phyloP scores from a whole-genome alignment of 2,329 filamentous ascomycete species.

The Emericellopsis cladophorae region DNA sequence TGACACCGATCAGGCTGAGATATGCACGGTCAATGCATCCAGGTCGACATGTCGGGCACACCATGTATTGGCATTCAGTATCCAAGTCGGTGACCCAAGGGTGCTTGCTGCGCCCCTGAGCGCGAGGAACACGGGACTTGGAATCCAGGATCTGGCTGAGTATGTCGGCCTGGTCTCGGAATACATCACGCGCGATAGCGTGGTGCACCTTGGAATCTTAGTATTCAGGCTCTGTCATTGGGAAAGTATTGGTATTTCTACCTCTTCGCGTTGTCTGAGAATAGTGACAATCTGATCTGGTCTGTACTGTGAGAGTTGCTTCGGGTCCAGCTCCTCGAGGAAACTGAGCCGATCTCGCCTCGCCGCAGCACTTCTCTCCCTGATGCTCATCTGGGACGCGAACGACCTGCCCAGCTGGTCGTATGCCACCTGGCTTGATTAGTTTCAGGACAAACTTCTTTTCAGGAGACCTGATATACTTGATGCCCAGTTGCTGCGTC shows the following conservation, averaged over 20 bases:
- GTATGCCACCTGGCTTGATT: conserved; percentile 14
- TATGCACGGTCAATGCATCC: conserved; percentile 27
- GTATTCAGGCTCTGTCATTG: conserved; percentile 13
- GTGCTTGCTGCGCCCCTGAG: no score
- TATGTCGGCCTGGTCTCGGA: no score
- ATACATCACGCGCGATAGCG: conserved; percentile 14
- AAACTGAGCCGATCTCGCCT: conserved; percentile 30
- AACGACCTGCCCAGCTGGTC: conserved; percentile 21
- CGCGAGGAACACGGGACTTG: no score
- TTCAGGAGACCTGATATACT: neutral
- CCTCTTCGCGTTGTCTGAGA: conserved; percentile 36
- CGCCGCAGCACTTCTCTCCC: conserved; percentile 24
- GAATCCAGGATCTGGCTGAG: no score
- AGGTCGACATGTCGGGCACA: conserved; percentile 36
- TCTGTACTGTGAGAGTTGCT: conserved; percentile 29
- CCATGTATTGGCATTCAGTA: conserved; percentile 29
- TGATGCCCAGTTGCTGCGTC: conserved; percentile 10
- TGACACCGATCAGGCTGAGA: conserved; percentile 35
- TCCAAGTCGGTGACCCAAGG: no score
- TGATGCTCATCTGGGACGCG: conserved; percentile 16
- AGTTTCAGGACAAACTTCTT: neutral
- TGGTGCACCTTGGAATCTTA: conserved; percentile 15
- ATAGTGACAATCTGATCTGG: conserved; percentile 32
- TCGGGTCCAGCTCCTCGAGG: conserved; percentile 27
- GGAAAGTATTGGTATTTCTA: conserved; percentile 11